Percentiles rank a stretch among this genome's conserved stretches.
These are phyloP conservation scores for Santalum album DNA, from an alignment of 164 flowering plant species.

Conservation along the genomic window DNA sequence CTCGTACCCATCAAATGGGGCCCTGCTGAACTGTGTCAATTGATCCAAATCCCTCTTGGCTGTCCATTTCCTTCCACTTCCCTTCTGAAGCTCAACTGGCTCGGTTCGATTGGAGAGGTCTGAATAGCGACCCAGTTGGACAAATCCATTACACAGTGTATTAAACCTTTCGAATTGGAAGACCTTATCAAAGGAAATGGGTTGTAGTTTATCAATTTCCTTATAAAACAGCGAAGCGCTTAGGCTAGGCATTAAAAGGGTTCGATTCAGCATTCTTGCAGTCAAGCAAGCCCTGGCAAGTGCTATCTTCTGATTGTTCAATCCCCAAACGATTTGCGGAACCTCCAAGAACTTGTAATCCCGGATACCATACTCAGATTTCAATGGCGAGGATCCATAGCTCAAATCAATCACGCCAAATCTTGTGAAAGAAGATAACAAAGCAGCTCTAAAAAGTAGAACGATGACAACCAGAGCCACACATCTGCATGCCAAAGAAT, in stretches of 20 bases:
- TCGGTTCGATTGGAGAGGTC: constrained; percentile 38
- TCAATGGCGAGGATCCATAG: constrained; percentile 4
- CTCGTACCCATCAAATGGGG: constrained; percentile 40
- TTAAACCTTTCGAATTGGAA: constrained; percentile 70
- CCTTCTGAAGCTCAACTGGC: constrained; percentile 51
- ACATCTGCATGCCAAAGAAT: constrained; percentile 48
- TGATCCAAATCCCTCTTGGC: constrained; percentile 72
- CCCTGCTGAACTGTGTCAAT: constrained; percentile 34
- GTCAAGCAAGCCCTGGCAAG: constrained; percentile 88
- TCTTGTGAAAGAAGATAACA: constrained; percentile 25
- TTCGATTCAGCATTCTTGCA: constrained; percentile 70
- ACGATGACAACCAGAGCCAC: constrained; percentile 29
- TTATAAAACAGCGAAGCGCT: constrained; percentile 95
- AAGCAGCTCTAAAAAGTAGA: constrained; percentile 31
- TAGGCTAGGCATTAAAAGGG: constrained; percentile 84
- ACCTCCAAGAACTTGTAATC: constrained; percentile 69
- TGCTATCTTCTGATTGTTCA: constrained; percentile 95
- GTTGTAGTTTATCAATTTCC: constrained; percentile 67
- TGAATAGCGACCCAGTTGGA: constrained; percentile 51
- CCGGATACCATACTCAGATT: constrained; percentile 21
- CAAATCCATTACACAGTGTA: constrained; percentile 71
- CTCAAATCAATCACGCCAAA: constrained; percentile 16
- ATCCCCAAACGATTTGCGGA: constrained; percentile 96
- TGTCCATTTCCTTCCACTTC: constrained; percentile 95
- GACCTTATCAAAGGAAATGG: constrained; percentile 74